Evolutionary conservation across 805 yeast genomes (phyloP).

Genomic region (Tetrapisispora phaffii): DNA sequence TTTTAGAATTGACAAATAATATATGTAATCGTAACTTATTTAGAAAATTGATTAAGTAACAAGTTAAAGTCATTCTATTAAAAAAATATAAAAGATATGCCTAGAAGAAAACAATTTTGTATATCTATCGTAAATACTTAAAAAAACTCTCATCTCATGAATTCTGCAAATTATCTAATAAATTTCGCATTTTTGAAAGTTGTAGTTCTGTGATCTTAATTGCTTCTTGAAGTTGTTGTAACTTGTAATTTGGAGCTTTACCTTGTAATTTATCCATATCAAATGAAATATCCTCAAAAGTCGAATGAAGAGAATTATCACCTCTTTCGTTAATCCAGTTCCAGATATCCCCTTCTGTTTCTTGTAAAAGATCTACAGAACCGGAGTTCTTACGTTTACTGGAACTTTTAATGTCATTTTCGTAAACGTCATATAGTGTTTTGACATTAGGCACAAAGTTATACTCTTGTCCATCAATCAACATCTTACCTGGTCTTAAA

Average conservation of each 20-base stretch:
- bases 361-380: constrained; percentile 24
- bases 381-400: constrained; percentile 6
- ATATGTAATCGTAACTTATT: too few relatives aligned
- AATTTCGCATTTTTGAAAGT: constrained; percentile 18
- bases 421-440: constrained; percentile 26
- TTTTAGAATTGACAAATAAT: background rate
- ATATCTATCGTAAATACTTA: too few relatives aligned
- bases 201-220: constrained; percentile 21
- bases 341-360: constrained; percentile 58
- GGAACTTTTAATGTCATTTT: constrained; percentile 15
- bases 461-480: constrained; percentile 31
- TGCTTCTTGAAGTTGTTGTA: constrained; percentile 20
- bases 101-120: too few relatives aligned
- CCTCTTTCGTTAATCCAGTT: constrained; percentile 53
- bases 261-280: constrained; percentile 1
- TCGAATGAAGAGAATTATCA: constrained; percentile 4
- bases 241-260: constrained; percentile 10
- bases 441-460: constrained; percentile 35
- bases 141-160: background rate
- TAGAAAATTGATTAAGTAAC: too few relatives aligned
- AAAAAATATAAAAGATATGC: too few relatives aligned
- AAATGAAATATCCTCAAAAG: background rate
- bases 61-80: too few relatives aligned
- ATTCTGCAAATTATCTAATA: constrained; percentile 7
- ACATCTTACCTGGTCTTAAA: constrained; percentile 19